Conservation (phyloP, 345 rosid genomes). For the Firmiana major region DNA sequence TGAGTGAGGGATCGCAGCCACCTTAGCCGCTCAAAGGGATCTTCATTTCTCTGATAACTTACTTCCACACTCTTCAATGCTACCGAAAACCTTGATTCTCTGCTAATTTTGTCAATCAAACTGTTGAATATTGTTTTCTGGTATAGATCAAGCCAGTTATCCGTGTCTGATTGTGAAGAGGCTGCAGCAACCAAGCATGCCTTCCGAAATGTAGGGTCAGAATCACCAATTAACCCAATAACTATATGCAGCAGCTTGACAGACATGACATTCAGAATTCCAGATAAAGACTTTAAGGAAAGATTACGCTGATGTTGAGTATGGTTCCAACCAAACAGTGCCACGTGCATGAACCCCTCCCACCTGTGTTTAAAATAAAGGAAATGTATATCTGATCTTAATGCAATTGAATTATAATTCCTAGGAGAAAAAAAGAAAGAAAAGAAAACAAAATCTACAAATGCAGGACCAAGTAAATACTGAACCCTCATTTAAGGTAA, state of each 20-base stretch:
- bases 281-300: constrained; percentile 20
- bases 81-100: constrained; percentile 27
- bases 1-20: constrained; percentile 41
- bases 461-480: background rate
- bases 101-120: constrained; percentile 32
- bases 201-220: constrained; percentile 41
- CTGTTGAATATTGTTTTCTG: constrained; percentile 37
- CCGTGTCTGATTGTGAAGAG: constrained; percentile 18
- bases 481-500: background rate
- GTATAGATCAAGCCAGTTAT: constrained; percentile 31
- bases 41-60: constrained; percentile 26
- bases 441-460: background rate
- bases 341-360: constrained; percentile 57
- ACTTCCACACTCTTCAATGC: constrained; percentile 29
- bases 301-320: constrained; percentile 8
- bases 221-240: constrained; percentile 34
- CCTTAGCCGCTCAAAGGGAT: constrained; percentile 34
- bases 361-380: constrained; percentile 36
- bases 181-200: constrained; percentile 50
- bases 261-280: constrained; percentile 24
- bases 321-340: constrained; percentile 39
- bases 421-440: too few relatives aligned
- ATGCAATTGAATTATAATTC: background rate
- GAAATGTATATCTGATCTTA: background rate
- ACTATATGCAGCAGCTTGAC: constrained; percentile 37